Conservation (phyloP, 2,329 filamentous ascomycete genomes). For the Sporothrix mexicana region DNA sequence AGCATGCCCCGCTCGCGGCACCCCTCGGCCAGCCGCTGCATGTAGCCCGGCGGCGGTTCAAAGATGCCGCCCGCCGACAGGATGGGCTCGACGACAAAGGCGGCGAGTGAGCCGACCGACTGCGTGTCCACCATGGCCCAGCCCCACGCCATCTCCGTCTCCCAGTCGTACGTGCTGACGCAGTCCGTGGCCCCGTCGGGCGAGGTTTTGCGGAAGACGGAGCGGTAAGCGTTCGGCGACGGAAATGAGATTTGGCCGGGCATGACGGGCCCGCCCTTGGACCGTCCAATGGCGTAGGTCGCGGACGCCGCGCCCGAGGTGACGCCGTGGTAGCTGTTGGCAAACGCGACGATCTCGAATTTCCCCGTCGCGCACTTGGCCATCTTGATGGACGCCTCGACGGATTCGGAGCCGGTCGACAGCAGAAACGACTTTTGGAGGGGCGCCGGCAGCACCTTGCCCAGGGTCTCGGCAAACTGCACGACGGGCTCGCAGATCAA, state of each 20-base stretch:
- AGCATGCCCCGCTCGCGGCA: constrained; percentile 62
- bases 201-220: neutral
- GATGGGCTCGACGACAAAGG: constrained; percentile 67
- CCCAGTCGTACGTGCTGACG: constrained; percentile 64
- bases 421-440: constrained; percentile 59
- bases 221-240: neutral
- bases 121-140: constrained; percentile 66
- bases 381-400: constrained; percentile 50
- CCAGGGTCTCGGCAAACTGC: constrained; percentile 57
- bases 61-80: constrained; percentile 63
- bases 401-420: constrained; percentile 40
- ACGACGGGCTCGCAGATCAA: constrained; percentile 64
- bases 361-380: constrained; percentile 68
- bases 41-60: constrained; percentile 60
- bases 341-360: constrained; percentile 67
- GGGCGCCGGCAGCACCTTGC: constrained; percentile 42
- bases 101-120: constrained; percentile 64
- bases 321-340: constrained; percentile 65
- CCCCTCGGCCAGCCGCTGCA: constrained; percentile 57
- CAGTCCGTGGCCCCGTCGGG: constrained; percentile 54
- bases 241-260: constrained; percentile 6
- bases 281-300: constrained; percentile 51
- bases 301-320: constrained; percentile 59
- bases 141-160: constrained; percentile 66
- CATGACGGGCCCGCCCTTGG: neutral